Percentiles rank a stretch among this genome's conserved stretches.
Evolutionary conservation across 2,329 filamentous ascomycete species (phyloP).

Genomic region (Aspergillus caelatus): DNA sequence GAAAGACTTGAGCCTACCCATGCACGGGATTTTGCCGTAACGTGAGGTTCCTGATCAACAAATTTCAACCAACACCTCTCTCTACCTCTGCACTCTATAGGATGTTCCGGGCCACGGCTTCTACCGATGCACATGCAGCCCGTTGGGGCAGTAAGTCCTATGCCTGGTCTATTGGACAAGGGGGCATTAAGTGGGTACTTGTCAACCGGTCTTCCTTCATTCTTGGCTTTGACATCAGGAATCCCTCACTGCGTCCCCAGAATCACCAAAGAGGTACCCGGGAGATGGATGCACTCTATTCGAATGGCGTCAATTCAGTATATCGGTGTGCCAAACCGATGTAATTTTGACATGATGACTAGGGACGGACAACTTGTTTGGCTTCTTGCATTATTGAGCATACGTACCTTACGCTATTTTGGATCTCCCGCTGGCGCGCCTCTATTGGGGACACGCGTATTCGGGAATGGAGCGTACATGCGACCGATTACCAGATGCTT

Average conservation of each 20-base stretch:
- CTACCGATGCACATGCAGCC: conserved; percentile 1
- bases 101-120: not conserved
- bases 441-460: not conserved
- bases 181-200: conserved; percentile 3
- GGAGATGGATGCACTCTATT: not conserved
- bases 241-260: not conserved
- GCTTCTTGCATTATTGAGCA: not conserved
- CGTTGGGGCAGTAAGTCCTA: not conserved
- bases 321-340: not conserved
- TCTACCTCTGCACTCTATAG: not conserved
- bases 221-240: not conserved
- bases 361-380: not conserved
- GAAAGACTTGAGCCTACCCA: not conserved
- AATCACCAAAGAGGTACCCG: not conserved
- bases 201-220: not conserved
- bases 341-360: not conserved
- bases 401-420: not conserved
- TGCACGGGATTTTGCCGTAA: not conserved
- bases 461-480: not conserved
- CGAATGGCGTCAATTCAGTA: not conserved
- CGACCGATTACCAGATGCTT: not conserved
- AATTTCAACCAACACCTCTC: not conserved
- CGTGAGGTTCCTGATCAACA: conserved; percentile 1
- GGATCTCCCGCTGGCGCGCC: not conserved
- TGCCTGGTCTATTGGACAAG: not conserved